These are phyloP conservation scores for Fraxinus baroniana DNA, from an alignment of 305 asterid species.

Conservation along the genomic window DNA sequence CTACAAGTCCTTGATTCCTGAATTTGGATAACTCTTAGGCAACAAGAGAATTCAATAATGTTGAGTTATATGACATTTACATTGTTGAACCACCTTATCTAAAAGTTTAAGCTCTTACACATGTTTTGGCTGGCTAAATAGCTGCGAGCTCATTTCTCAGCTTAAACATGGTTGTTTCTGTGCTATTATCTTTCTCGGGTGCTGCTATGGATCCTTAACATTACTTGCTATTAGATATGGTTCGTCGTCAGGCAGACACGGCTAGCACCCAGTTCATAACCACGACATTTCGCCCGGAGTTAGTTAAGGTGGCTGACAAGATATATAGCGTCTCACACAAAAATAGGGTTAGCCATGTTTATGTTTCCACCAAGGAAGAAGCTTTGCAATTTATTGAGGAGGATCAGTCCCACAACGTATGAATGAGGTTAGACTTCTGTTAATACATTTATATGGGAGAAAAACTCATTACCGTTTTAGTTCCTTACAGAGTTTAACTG, in stretches of 20 bases:
- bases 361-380: slow-evolving; percentile 66
- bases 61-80: neutral
- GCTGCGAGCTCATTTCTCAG: neutral
- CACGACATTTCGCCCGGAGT: slow-evolving; percentile 88
- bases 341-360: slow-evolving; percentile 83
- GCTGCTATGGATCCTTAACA: slow-evolving; percentile 43
- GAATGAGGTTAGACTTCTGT: slow-evolving; percentile 54
- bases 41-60: neutral
- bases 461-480: neutral
- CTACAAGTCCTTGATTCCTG: neutral
- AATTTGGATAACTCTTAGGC: neutral
- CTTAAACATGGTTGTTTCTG: neutral
- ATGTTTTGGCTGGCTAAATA: neutral
- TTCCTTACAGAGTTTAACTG: neutral
- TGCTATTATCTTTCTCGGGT: slow-evolving; percentile 6
- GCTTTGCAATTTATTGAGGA: slow-evolving; percentile 86
- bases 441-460: neutral
- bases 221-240: slow-evolving; percentile 68
- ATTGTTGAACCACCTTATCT: neutral
- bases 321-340: slow-evolving; percentile 92
- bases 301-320: slow-evolving; percentile 96
- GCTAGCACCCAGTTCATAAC: slow-evolving; percentile 93
- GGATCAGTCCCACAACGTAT: slow-evolving; percentile 75
- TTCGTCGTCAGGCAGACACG: slow-evolving; percentile 87
- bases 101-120: neutral